Evolutionary conservation across 2,329 filamentous ascomycete species (phyloP).

Genomic region (Aspergillus quadricinctus): DNA sequence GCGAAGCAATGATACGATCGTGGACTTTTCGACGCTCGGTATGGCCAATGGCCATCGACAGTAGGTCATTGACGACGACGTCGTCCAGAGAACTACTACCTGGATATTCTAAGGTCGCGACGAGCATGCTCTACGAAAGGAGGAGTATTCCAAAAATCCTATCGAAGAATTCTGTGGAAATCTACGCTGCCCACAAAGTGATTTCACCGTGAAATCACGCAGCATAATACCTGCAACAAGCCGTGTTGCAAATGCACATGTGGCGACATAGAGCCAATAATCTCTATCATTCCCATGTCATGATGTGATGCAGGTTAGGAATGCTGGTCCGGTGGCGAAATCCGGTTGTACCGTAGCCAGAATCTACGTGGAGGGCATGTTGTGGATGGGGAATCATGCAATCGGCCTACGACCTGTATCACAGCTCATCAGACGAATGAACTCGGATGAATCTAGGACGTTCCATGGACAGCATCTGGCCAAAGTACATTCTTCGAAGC

Average conservation of each 20-base stretch:
- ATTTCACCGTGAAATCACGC: neutral
- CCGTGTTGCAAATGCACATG: neutral
- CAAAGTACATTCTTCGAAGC: neutral
- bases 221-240: neutral
- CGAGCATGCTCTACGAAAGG: neutral
- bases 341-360: neutral
- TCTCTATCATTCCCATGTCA: neutral
- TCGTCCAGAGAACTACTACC: neutral
- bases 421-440: neutral
- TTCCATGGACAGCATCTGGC: neutral
- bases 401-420: neutral
- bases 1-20: neutral
- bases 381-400: neutral
- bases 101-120: neutral
- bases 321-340: neutral
- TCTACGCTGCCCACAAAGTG: neutral
- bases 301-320: neutral
- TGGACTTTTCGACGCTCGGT: neutral
- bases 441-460: neutral
- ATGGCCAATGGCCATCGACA: neutral
- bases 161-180: neutral
- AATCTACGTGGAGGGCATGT: neutral
- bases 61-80: neutral
- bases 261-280: neutral
- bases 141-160: neutral